Base-by-base conservation (phyloP, 257 asterid genomes). In the Fraxinus cuspidata region DNA sequence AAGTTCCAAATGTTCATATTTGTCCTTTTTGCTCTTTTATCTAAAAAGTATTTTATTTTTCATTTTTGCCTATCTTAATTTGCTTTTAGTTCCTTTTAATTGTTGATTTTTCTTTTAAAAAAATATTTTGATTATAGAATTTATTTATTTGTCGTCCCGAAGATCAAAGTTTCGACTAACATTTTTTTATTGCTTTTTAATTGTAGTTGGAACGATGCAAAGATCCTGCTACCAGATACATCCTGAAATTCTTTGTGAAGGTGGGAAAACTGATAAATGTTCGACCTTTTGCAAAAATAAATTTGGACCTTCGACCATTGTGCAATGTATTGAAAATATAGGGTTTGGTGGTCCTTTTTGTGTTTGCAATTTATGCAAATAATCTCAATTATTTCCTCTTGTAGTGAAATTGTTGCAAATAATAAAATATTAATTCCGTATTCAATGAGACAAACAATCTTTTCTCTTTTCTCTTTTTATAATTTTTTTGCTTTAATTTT, bases 311-410 rank as follows among this genome's bases (percentile, higher is more conserved):
- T 0, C 75, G 0, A 81, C 82, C 19, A 83, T 81, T 12, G 82
- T 75, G 0, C 82, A 69, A 16, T 85, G 85, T 42, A 51, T 70
- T 11, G 83, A 74, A 47, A 64, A n/a, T 29, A 1, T 4, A 7
- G 79, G 74, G 1, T 0, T 76, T 19, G 5, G 0, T 1, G 87
- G 84, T 34, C 85, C 82, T 16, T 69, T 83, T 32, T 85, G 87
- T 29, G 89, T 78, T 34, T 85, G 89, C 58, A 78, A 85, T 10
- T 38, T 11, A 0, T 85, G 83, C 38, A 21, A 34, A 71, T 7
- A 7, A 58, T 58, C 67, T 58, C 16, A 58, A 58, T 10, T 19
- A 53, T 53, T 53, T 53, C 25, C 23, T 3, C 64, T 16, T 18
- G 25, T n/a, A n/a, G 27, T 19, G 64, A 53, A 7, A 53, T 44